Evolutionary conservation across 768 basidiomycete genomes (phyloP), one percentile per base, ranked within the genome.

Genomic region (Dendrothele bispora): DNA sequence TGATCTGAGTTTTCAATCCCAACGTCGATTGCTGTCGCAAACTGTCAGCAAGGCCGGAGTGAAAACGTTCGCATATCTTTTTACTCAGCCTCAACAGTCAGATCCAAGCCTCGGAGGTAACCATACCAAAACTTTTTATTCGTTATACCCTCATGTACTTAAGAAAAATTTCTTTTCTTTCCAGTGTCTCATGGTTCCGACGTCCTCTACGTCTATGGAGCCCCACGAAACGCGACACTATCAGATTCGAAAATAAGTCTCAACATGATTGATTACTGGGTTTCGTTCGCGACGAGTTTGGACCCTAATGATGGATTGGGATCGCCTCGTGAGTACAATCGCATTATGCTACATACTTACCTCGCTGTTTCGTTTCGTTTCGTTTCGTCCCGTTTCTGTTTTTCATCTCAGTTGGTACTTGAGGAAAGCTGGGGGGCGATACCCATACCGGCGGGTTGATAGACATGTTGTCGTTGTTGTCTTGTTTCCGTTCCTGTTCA

Each of bases 171-270:
- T 32, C 10, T 32, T 32, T 32, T 32, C 5, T 12, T 39, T 3
- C n/a, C 29, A 70, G 68, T 69, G 3, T 32, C 45, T 2, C 69
- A 71, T 47, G 53, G 61, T 22, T 53, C 64, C 2, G 69, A 71
- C 40, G 38, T 71, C 11, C 4, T 20, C 5, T 71, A 52, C 46
- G 66, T 71, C 5, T 71, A 64, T 41, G 68, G 67, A 5, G 50
- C 40, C 0, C 55, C 56, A 11, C 43, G 28, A 8, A 54, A 46
- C 39, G 7, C 48, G 25, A 44, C 56, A 34, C 11, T 57, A 1
- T 54, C 61, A 11, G 59, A 58, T 4, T 45, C 38, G 18, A 28
- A 11, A 27, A 36, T 63, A 4, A 64, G 64, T 32, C 21, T 17
- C 18, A 12, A 17, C 18, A 65, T 67, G 64, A 51, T 62, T 28